Base-by-base conservation (phyloP, 2,329 filamentous ascomycete species). In the Colletotrichum godetiae region DNA sequence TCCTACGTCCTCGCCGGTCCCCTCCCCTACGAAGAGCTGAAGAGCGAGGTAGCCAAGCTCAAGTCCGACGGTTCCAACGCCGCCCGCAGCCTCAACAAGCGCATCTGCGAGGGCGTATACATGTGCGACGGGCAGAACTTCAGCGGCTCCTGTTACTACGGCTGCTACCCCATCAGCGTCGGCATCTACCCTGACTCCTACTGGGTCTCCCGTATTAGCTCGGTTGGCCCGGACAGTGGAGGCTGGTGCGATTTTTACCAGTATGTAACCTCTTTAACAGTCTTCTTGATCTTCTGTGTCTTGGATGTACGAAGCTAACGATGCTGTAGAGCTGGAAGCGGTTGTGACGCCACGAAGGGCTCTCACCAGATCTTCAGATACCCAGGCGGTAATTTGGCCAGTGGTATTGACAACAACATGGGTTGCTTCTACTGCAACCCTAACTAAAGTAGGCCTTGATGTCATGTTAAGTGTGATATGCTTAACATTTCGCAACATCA, bases 41-140 rank as follows among this genome's bases (percentile, higher is more conserved):
- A 64, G 35, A 33, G 33, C 0, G 63, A 37, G 53, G 31, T 58
- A 33, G 33, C 63, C 4, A 57, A 66, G n/a, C 63, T 66, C 63
- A 66, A 58, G 63, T 42, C 52, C 2, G 53, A 57, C 1, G 2
- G 27, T 8, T 58, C 53, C 53, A 66, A 66, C 24, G 53, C 29
- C 24, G n/a, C 63, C 22, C 52, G 63, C 31, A 46, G 63, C 24
- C 55, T 66, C 22, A 33, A 35, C 12, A 66, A 66, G 53, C 63
- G 63, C 6, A 66, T 66, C 55, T 66, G 63, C 12, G 52, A 46
- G 19, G 63, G 63, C 4, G 63, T 66, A 22, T 66, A 66, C 63
- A 57, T 66, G 63, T 66, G 63, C 7, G 63, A 66, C 19, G 52
- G 33, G 10, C 22, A 42, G 22, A 58, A 66, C 53, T 66, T 66